Evolutionary conservation across 2,329 filamentous ascomycete species (phyloP).

Genomic region (Akanthomyces lecanii): DNA sequence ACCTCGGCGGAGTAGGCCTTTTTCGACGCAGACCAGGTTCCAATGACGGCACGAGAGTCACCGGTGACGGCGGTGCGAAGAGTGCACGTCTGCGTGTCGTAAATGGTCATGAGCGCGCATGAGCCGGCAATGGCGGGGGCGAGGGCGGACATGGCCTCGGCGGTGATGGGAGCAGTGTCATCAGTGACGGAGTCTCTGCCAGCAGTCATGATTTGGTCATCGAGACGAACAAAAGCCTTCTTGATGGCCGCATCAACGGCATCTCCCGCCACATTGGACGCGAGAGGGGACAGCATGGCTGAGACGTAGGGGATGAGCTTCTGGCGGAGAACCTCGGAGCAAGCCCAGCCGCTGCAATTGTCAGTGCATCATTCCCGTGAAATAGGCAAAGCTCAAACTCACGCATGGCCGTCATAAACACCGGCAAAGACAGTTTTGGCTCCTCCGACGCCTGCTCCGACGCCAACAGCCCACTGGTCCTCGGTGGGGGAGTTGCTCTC

Average conservation of each 20-base stretch:
- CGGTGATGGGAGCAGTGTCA: conserved; percentile 26
- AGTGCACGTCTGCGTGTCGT: conserved; percentile 48
- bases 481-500: conserved; percentile 35
- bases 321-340: conserved; percentile 36
- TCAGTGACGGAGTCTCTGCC: conserved; percentile 31
- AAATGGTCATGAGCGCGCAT: conserved; percentile 60
- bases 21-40: conserved; percentile 39
- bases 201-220: conserved; percentile 49
- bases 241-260: conserved; percentile 53
- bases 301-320: conserved; percentile 41
- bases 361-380: conserved; percentile 9
- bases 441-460: conserved; percentile 29
- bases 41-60: conserved; percentile 64
- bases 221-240: conserved; percentile 52
- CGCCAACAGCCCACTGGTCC: conserved; percentile 32
- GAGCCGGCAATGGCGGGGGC: conserved; percentile 47
- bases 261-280: conserved; percentile 35
- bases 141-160: conserved; percentile 29
- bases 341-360: conserved; percentile 36
- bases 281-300: conserved; percentile 29
- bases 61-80: conserved; percentile 63
- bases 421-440: conserved; percentile 31
- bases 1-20: conserved; percentile 46
- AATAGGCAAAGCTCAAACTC: conserved; percentile 21
- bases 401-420: conserved; percentile 49